Evolutionary conservation across 305 asterid genomes (phyloP).

Genomic region (Fraxinus paxiana): DNA sequence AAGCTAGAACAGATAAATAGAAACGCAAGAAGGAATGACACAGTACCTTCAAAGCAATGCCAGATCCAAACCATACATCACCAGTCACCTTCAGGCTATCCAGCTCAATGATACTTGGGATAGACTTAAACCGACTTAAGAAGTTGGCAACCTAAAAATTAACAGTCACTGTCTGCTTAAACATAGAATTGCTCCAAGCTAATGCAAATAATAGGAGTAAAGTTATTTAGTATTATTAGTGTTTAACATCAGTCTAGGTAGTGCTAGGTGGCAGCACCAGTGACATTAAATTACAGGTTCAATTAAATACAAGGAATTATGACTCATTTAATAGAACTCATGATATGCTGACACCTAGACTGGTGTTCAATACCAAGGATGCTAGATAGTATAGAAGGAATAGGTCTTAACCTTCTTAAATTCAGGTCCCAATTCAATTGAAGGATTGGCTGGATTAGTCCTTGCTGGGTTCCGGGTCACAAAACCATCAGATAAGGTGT

Average conservation of each 20-base stretch:
- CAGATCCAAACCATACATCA: conserved; percentile 83
- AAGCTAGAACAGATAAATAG: neutral
- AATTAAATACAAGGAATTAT: no score
- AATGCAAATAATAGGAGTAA: neutral
- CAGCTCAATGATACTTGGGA: conserved; percentile 89
- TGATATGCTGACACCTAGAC: no score
- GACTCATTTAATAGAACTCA: no score
- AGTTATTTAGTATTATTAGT: no score
- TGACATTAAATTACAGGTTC: no score
- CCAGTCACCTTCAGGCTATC: conserved; percentile 85
- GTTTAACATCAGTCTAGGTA: no score
- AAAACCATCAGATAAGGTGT: conserved; percentile 73
- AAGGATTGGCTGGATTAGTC: conserved; percentile 73
- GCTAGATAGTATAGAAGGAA: neutral
- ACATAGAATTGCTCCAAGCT: neutral
- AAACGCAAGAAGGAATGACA: neutral
- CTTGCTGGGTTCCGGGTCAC: conserved; percentile 77
- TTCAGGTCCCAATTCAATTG: conserved; percentile 92
- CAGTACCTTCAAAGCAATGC: conserved; percentile 59
- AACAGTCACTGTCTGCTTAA: conserved; percentile 5
- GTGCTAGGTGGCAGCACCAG: no score
- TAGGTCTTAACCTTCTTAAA: conserved; percentile 70
- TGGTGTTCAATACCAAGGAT: no score
- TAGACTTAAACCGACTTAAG: conserved; percentile 80
- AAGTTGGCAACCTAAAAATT: conserved; percentile 65